These are phyloP conservation scores for Sideroxylon spinosum DNA, from an alignment of 179 eudicot species.

Conservation along the genomic window DNA sequence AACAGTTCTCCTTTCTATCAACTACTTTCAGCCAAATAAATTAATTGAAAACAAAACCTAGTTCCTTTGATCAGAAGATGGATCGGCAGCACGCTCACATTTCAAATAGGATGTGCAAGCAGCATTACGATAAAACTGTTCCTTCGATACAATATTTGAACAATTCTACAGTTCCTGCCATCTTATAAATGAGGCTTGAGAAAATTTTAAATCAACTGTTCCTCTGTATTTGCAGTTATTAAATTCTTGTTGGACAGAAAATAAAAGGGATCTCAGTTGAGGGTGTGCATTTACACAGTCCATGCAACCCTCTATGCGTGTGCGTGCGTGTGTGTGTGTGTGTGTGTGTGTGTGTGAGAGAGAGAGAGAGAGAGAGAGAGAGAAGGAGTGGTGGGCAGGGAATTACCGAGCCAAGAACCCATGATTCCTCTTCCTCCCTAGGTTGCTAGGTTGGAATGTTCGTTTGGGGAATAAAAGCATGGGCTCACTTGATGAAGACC, in stretches of 20 bases:
- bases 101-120: background rate
- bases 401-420: conserved; percentile 84
- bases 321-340: no score
- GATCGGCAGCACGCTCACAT: background rate
- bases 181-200: no score
- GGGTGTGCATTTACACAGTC: no score
- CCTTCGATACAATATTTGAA: background rate
- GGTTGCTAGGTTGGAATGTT: conserved; percentile 90
- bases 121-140: background rate
- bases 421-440: conserved; percentile 76
- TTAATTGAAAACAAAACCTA: background rate
- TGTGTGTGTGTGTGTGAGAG: background rate
- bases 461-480: conserved; percentile 75
- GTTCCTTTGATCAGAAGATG: background rate
- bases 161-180: background rate
- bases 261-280: no score
- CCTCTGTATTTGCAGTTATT: no score
- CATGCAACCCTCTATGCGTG: no score
- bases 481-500: conserved; percentile 45
- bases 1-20: background rate
- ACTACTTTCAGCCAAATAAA: background rate
- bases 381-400: conserved; percentile 14
- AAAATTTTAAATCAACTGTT: no score
- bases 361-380: conserved; percentile 1
- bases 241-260: no score